Evolutionary conservation across 129 eudicot genomes (phyloP).

Genomic region (Erigeron canadensis): DNA sequence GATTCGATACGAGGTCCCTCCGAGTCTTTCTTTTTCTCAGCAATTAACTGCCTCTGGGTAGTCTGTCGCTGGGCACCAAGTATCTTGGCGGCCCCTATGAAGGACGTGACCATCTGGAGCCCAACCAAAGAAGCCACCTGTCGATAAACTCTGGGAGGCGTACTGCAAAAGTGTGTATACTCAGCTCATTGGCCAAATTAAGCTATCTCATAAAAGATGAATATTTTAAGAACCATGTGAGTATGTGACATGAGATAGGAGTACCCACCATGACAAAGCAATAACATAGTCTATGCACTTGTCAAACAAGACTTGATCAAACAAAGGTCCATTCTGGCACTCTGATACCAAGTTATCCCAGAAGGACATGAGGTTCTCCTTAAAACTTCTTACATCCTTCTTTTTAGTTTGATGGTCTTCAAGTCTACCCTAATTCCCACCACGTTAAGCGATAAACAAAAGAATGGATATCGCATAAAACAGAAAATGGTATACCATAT

Average conservation of each 20-base stretch:
- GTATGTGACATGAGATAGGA: slow-evolving; percentile 7
- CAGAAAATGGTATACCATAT: not conserved
- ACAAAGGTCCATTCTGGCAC: slow-evolving; percentile 89
- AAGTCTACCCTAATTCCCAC: slow-evolving; percentile 65
- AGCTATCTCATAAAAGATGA: not conserved
- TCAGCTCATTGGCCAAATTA: slow-evolving; percentile 19
- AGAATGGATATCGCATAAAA: slow-evolving; percentile 8
- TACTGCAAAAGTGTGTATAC: slow-evolving; percentile 46
- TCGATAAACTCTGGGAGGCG: slow-evolving; percentile 92
- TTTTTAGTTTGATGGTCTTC: slow-evolving; percentile 94
- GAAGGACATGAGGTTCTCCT: slow-evolving; percentile 74
- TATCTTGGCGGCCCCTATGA: slow-evolving; percentile 74
- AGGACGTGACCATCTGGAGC: slow-evolving; percentile 93
- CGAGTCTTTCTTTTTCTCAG: slow-evolving; percentile 74
- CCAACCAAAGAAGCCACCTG: slow-evolving; percentile 90
- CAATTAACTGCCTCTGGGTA: slow-evolving; percentile 91
- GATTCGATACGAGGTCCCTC: slow-evolving; percentile 90
- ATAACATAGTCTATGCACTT: slow-evolving; percentile 92
- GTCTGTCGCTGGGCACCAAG: slow-evolving; percentile 93
- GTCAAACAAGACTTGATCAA: slow-evolving; percentile 75
- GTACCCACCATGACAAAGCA: slow-evolving; percentile 87
- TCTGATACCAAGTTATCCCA: slow-evolving; percentile 89
- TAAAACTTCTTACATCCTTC: slow-evolving; percentile 84
- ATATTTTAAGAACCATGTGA: slow-evolving; percentile 16
- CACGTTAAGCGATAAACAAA: slow-evolving; percentile 46